phyloP scores from a whole-genome alignment of 1,139 yeast species.

The Eremothecium coryli region DNA sequence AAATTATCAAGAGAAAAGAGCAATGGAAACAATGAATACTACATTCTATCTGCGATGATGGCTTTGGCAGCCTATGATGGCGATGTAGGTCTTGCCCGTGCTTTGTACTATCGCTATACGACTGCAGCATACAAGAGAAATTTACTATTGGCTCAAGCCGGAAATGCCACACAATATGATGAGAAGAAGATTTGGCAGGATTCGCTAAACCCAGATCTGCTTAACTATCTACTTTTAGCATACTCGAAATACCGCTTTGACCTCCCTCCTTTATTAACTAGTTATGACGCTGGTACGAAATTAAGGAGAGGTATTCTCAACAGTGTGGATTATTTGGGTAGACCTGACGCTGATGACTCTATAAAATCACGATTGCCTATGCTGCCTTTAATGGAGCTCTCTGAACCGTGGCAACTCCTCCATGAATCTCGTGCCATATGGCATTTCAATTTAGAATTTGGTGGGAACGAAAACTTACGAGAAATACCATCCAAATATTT shows the following conservation, averaged over 20 bases:
- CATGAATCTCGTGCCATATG: conserved; percentile 77
- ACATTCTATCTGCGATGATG: conserved; percentile 59
- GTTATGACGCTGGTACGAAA: conserved; percentile 39
- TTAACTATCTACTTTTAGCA: conserved; percentile 48
- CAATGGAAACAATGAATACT: conserved; percentile 38
- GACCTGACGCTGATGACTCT: conserved; percentile 19
- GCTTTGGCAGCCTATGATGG: conserved; percentile 70
- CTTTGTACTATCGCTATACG: conserved; percentile 52
- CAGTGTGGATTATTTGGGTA: conserved; percentile 29
- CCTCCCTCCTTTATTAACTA: conserved; percentile 35
- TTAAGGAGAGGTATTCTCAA: conserved; percentile 41
- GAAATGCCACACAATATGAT: conserved; percentile 14
- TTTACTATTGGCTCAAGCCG: conserved; percentile 27
- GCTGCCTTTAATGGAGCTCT: conserved; percentile 47
- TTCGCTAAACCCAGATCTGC: conserved; percentile 37
- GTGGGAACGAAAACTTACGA: conserved; percentile 15
- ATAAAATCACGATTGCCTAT: conserved; percentile 46
- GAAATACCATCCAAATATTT: conserved; percentile 8
- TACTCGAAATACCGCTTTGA: conserved; percentile 39
- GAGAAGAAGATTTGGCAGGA: conserved; percentile 15
- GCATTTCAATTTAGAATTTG: conserved; percentile 32
- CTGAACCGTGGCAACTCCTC: conserved; percentile 38
- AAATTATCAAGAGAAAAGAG: conserved; percentile 9
- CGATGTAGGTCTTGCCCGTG: conserved; percentile 66
- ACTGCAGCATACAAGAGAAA: conserved; percentile 32